Conservation (phyloP, 306 rosid genomes). For the Gleditsia sinensis region DNA sequence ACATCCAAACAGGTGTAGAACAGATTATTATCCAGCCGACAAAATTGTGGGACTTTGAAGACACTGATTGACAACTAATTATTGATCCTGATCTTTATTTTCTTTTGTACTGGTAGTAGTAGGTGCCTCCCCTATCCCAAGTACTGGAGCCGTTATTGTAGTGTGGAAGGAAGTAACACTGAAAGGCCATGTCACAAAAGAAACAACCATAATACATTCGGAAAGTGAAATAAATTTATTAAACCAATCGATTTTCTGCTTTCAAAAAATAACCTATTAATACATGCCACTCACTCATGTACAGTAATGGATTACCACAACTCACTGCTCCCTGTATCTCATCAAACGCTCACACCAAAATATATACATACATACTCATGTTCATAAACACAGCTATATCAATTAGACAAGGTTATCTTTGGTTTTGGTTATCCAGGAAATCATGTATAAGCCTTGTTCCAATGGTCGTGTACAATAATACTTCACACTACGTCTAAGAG, state of each 20-base stretch:
- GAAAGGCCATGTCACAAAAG: background rate
- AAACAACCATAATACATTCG: background rate
- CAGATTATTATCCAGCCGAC: background rate
- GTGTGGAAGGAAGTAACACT: background rate
- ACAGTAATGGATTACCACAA: constrained; percentile 41
- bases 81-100: background rate
- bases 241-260: constrained; percentile 28
- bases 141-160: background rate
- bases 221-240: background rate
- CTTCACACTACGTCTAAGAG: constrained; percentile 34
- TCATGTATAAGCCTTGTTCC: constrained; percentile 38
- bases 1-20: background rate
- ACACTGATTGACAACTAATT: background rate
- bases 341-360: constrained; percentile 41
- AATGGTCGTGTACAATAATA: constrained; percentile 22
- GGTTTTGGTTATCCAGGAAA: constrained; percentile 32
- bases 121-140: too few species aligned
- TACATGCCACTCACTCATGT: constrained; percentile 48
- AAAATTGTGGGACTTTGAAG: background rate
- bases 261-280: constrained; percentile 26
- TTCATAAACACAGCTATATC: constrained; percentile 35
- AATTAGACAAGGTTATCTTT: constrained; percentile 42
- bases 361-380: constrained; percentile 43
- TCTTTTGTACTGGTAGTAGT: background rate
- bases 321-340: constrained; percentile 39